Evolutionary conservation across 768 basidiomycete species (phyloP).

Genomic region (Postia placenta): DNA sequence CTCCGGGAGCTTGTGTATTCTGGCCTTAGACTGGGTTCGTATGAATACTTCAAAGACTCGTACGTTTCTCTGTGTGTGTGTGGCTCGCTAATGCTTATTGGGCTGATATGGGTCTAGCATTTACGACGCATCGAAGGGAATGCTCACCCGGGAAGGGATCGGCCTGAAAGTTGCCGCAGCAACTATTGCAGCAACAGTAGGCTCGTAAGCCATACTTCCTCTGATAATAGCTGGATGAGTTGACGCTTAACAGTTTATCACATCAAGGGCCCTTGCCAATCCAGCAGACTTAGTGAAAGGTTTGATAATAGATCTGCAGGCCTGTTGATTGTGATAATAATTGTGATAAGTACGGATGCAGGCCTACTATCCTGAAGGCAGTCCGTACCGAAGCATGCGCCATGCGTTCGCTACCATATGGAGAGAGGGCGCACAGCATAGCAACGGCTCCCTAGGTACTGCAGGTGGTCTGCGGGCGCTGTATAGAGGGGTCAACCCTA

Average conservation of each 20-base stretch:
- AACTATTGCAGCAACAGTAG: constrained; percentile 25
- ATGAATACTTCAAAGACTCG: constrained; percentile 33
- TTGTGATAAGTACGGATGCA: constrained; percentile 29
- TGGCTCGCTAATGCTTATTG: too few species aligned
- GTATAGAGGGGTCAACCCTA: constrained; percentile 28
- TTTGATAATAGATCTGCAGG: not conserved
- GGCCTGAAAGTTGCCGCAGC: constrained; percentile 28
- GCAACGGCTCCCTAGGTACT: constrained; percentile 6
- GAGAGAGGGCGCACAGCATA: constrained; percentile 19
- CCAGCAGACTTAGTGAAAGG: constrained; percentile 32
- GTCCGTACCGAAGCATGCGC: constrained; percentile 26
- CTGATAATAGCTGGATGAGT: not conserved
- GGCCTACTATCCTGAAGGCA: constrained; percentile 28
- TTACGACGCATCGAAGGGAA: constrained; percentile 17
- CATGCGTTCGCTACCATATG: constrained; percentile 28
- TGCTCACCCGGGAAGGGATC: constrained; percentile 26
- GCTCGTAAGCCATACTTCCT: constrained; percentile 20
- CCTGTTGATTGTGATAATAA: not conserved
- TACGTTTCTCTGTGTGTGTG: constrained; percentile 11
- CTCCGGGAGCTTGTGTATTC: constrained; percentile 31
- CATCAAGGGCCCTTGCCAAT: constrained; percentile 26
- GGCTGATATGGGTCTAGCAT: constrained; percentile 19
- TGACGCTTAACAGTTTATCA: not conserved
- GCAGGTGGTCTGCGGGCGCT: constrained; percentile 23
- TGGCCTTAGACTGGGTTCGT: constrained; percentile 28